A percentile compares a stretch with the other conserved stretches of the same genome.
phyloP scores from a whole-genome alignment of 495 filamentous ascomycete genomes.

The Rostrohypoxylon terebratum region DNA sequence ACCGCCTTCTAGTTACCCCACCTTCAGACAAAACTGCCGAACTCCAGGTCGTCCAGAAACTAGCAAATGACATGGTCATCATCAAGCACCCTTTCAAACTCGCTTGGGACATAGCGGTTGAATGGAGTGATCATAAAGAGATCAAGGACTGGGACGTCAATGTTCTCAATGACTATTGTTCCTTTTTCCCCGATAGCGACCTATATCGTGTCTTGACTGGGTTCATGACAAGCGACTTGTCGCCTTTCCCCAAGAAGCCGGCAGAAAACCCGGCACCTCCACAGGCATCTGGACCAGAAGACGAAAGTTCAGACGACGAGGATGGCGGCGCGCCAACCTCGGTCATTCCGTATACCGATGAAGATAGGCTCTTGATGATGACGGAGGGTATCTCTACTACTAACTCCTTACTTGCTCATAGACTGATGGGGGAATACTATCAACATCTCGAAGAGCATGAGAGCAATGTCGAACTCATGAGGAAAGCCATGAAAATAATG shows the following conservation, averaged over 20 bases:
- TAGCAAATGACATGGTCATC: constrained; percentile 92
- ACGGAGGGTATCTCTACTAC: constrained; percentile 79
- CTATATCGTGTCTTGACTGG: constrained; percentile 82
- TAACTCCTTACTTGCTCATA: constrained; percentile 84
- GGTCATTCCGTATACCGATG: constrained; percentile 66
- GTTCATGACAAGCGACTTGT: constrained; percentile 84
- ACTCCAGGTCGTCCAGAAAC: constrained; percentile 73
- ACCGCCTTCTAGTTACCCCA: constrained; percentile 75
- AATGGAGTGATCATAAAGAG: constrained; percentile 85
- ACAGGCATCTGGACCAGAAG: constrained; percentile 41
- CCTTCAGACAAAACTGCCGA: constrained; percentile 73
- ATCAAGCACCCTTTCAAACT: constrained; percentile 91
- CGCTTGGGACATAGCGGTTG: constrained; percentile 89
- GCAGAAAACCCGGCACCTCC: constrained; percentile 29
- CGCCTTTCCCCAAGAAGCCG: constrained; percentile 73
- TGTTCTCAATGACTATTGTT: constrained; percentile 80
- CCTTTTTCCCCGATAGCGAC: constrained; percentile 86
- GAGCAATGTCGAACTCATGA: constrained; percentile 79
- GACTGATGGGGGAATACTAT: constrained; percentile 87
- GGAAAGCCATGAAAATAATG: constrained; percentile 73
- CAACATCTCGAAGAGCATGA: constrained; percentile 88
- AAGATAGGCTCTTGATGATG: constrained; percentile 84
- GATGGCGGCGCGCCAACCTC: constrained; percentile 62
- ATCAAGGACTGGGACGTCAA: constrained; percentile 78
- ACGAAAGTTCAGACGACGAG: constrained; percentile 64